These are phyloP conservation scores for Bathelium albidoporum DNA, from an alignment of 495 filamentous ascomycete genomes.

Conservation along the genomic window DNA sequence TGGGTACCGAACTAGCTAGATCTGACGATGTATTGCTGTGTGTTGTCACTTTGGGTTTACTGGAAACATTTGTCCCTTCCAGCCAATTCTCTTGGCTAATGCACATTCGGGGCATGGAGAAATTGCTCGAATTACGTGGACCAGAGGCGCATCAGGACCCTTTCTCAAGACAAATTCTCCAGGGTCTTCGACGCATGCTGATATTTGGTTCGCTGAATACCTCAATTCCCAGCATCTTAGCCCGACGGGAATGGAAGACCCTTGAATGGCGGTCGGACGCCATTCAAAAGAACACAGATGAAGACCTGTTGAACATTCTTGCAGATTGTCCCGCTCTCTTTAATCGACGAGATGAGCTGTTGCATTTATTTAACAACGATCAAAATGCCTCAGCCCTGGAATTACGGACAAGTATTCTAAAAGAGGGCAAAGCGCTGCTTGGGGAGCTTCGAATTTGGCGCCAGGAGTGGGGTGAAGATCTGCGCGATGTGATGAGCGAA, in stretches of 20 bases:
- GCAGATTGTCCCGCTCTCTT: background rate
- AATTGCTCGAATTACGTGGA: slow-evolving; percentile 6
- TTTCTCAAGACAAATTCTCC: slow-evolving; percentile 2
- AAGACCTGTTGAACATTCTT: slow-evolving; percentile 1
- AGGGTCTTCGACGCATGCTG: background rate
- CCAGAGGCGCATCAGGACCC: slow-evolving; percentile 1
- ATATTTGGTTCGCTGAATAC: slow-evolving; percentile 4
- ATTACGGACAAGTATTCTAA: background rate
- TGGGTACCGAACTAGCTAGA: background rate
- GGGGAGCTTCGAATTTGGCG: background rate
- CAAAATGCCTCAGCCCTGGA: background rate
- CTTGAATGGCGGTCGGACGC: background rate
- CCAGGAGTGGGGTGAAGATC: background rate
- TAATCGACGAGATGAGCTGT: background rate
- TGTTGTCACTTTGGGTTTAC: background rate
- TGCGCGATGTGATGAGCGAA: background rate
- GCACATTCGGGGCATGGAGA: slow-evolving; percentile 2
- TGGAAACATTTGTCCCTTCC: slow-evolving; percentile 1
- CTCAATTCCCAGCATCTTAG: background rate
- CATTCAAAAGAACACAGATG: slow-evolving; percentile 1
- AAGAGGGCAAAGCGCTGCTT: background rate
- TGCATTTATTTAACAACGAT: background rate
- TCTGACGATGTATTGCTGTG: slow-evolving; percentile 2
- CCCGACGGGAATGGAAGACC: slow-evolving; percentile 4
- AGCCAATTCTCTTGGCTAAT: background rate